Evolutionary conservation across 768 basidiomycete genomes (phyloP).

Genomic region (Porphyrellus cyaneotinctus): DNA sequence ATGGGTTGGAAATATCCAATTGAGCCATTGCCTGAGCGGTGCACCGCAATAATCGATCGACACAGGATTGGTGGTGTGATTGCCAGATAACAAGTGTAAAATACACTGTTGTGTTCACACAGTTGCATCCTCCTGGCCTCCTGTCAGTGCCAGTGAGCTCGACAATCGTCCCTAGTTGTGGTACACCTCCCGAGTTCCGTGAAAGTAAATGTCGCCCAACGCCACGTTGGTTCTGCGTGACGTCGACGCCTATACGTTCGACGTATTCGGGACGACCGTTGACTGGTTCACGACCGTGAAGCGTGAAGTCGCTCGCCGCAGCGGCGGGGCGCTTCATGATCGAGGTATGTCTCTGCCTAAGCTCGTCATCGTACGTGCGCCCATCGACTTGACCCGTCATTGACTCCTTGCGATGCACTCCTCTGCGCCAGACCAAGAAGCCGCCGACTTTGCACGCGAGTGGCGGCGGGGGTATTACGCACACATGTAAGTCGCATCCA

Average conservation of each 20-base stretch:
- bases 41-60: too few relatives aligned
- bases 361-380: background rate
- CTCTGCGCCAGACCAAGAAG: conserved; percentile 15
- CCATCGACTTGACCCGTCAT: background rate
- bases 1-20: too few relatives aligned
- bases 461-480: conserved; percentile 52
- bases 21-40: too few relatives aligned
- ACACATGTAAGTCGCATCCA: conserved; percentile 17
- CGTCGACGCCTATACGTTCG: conserved; percentile 44
- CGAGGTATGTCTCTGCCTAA: conserved; percentile 10
- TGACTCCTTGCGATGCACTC: background rate
- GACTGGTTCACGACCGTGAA: conserved; percentile 35
- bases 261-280: conserved; percentile 50
- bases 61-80: too few relatives aligned
- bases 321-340: conserved; percentile 9
- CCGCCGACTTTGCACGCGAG: conserved; percentile 44
- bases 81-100: too few relatives aligned
- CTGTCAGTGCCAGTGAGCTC: too few relatives aligned
- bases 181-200: too few relatives aligned
- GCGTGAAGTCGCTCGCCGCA: conserved; percentile 15
- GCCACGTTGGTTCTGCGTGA: conserved; percentile 8
- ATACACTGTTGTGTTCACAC: background rate
- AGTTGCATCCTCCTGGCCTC: background rate
- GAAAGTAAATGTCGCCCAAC: conserved; percentile 2
- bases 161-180: too few relatives aligned